Evolutionary conservation across 345 rosid genomes (phyloP), one percentile per base, ranked within the genome.

Genomic region (Euphorbia lathyris): DNA sequence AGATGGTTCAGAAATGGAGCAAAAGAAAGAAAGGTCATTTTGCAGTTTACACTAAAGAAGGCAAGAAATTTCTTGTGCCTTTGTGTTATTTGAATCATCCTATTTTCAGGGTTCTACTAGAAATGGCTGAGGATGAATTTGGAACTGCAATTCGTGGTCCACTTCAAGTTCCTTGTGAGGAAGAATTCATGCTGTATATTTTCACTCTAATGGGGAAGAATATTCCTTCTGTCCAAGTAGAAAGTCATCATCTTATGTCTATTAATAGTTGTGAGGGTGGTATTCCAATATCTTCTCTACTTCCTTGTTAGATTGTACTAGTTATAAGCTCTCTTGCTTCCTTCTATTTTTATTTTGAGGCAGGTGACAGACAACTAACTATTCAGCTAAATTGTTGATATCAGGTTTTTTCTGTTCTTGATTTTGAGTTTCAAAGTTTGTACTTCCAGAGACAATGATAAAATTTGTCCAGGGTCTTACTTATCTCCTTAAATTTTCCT

Each of bases 51-150:
- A 79, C 86, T 2, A 79, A 74, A 65, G 88, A 84, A 73, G 85
- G 85, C 69, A 80, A 74, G 68, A 82, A 83, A 78, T 86, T 83
- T 8, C 67, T 82, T 30, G 77, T 84, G 78, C 86, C 85, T 3
- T 36, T 80, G 23, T 75, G 70, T 47, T 80, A 84, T 71, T 76
- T 84, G 71, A 82, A 82, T 52, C 86, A 86, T 62, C 86, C 88
- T 13, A 84, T 86, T 70, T 84, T 84, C 72, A 78, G 78, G 72
- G 88, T 80, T 4, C 48, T 84, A 12, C 30, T 82, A 63, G 83
- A 86, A 72, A 84, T 84, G 87, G 87, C 87, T 9, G 80, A 76
- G 75, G 86, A 86, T 60, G 86, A 83, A 71, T 83, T 83, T 12
- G 87, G 82, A 40, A 74, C 80, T 9, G 71, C 77, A 5, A 69